Base-by-base conservation (phyloP, 108 stramenopile species). In the Mediolabrus comicus region DNA sequence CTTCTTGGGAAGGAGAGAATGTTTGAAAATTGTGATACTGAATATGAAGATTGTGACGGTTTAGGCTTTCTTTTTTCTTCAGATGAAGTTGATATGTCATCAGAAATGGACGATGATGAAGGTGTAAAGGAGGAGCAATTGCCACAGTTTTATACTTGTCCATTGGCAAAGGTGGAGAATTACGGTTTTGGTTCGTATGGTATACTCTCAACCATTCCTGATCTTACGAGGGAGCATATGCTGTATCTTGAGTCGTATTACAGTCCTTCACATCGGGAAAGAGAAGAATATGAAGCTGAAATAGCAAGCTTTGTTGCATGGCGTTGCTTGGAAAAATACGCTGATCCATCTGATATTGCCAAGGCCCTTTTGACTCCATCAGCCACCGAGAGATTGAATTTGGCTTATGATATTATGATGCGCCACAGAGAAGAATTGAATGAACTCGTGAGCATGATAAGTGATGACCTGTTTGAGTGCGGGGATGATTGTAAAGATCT, bases 401-500 rank as follows among this genome's bases (percentile, higher is more conserved):
- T 66, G 22, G 61, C 81, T 13, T 84, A 80, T 71, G 77, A 77
- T 2, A 32, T 75, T 16, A 84, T 90, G 85, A 35, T 61, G 53
- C 56, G 71, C 9, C 89, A 90, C 74, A 53, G 59, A 38, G 49
- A 46, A 27, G 66, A 69, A 46, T 51, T 89, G 46, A 57, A 77
- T 35, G 77, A 79, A 16, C 34, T 83, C 38, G 75, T 80, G 11
- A 35, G 71, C 51, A 63, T 62, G 8, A 59, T 85, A 10, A 83
- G 53, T 49, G 32, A 83, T 38, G 86, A 86, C 24, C 54, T 89
- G 27, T 27, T 16, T n/a, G 82, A 85, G 35, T 89, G 88, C 61
- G 86, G 88, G 0, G 88, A 89, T 65, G 87, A 88, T 39, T 88
- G 87, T 53, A 77, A 80, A 3, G 84, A 88, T 74, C 73, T 86